These are phyloP conservation scores for Botrytis paeoniae DNA, from an alignment of 2,329 filamentous ascomycete species.

Conservation along the genomic window DNA sequence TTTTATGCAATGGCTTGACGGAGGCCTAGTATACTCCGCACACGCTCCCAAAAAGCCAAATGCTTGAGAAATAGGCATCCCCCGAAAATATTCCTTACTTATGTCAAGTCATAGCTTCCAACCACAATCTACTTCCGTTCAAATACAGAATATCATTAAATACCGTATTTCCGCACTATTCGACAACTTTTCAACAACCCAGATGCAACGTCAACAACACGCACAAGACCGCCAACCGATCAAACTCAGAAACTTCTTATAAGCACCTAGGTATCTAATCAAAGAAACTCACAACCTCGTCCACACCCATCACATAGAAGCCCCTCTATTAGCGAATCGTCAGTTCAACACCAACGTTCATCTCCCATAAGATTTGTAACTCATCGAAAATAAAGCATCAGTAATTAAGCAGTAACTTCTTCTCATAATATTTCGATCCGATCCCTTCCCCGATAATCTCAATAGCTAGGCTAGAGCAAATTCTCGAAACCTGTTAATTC, in stretches of 20 bases:
- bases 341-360: fast-evolving
- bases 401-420: not conserved
- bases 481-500: fast-evolving
- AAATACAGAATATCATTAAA: not conserved
- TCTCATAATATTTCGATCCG: fast-evolving
- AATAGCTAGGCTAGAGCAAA: not conserved
- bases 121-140: not conserved
- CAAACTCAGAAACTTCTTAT: too few species aligned
- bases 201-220: fast-evolving
- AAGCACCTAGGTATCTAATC: fast-evolving
- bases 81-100: not conserved
- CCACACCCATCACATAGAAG: not conserved
- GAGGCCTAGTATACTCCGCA: too few species aligned
- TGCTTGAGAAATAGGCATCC: not conserved
- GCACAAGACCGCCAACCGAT: not conserved
- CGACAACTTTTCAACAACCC: not conserved
- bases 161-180: not conserved
- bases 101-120: not conserved
- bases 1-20: too few species aligned
- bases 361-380: not conserved
- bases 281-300: not conserved
- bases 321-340: not conserved
- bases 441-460: not conserved
- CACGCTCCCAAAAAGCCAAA: not conserved
- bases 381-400: not conserved